Conservation (phyloP, 192 early-diverging fungal species). For the Rhizophlyctis rosea region DNA sequence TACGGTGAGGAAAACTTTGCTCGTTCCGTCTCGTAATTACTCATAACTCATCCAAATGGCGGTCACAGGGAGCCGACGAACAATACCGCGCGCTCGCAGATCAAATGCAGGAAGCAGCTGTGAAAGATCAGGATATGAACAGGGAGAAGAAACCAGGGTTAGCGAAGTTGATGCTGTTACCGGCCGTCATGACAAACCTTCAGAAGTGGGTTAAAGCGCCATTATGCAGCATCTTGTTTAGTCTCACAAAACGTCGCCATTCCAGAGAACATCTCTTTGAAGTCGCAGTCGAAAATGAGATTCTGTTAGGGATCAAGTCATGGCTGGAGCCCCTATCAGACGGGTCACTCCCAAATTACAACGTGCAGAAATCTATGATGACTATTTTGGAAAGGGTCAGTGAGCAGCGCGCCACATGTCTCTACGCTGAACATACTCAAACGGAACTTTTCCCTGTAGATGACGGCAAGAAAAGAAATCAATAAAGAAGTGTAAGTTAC, state of each 20-base stretch:
- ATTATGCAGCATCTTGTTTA: neutral
- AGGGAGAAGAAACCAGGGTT: neutral
- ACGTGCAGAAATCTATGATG: neutral
- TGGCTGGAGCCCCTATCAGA: neutral
- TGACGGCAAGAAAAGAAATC: neutral
- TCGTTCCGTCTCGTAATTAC: neutral
- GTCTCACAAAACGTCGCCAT: neutral
- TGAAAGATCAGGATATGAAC: neutral
- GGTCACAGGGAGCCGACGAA: neutral
- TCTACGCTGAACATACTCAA: neutral
- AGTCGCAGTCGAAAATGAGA: neutral
- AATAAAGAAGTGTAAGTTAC: neutral
- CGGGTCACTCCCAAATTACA: neutral
- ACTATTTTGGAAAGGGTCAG: neutral
- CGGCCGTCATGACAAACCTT: neutral
- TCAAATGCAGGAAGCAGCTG: neutral
- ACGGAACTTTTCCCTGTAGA: neutral
- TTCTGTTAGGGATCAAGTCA: neutral
- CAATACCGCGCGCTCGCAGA: neutral
- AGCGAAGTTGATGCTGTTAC: neutral
- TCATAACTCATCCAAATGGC: neutral
- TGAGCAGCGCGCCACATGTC: neutral
- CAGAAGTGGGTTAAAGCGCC: neutral
- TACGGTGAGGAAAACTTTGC: neutral
- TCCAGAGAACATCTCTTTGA: neutral